Evolutionary conservation across 768 basidiomycete genomes (phyloP).

Genomic region (Trichaptum fuscoviolaceum): DNA sequence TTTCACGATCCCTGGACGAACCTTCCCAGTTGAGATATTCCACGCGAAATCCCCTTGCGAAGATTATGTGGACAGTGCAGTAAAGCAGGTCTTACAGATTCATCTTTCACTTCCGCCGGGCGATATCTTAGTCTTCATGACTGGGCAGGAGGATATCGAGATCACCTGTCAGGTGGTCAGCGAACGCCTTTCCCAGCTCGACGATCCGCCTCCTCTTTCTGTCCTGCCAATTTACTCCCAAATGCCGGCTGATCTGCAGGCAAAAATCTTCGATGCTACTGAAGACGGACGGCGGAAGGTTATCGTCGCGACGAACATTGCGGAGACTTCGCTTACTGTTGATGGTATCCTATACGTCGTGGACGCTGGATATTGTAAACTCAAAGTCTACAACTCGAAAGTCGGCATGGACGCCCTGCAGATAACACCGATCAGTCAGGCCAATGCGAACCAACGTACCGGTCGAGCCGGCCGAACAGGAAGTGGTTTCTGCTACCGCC

Average conservation of each 20-base stretch:
- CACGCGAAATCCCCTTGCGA: conserved; percentile 98
- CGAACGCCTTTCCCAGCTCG: conserved; percentile 88
- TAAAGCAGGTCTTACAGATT: conserved; percentile 97
- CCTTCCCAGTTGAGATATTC: conserved; percentile 96
- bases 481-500: conserved; percentile 91
- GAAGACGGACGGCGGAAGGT: conserved; percentile 92
- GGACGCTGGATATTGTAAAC: conserved; percentile 93
- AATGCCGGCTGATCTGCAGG: conserved; percentile 98
- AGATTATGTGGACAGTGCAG: conserved; percentile 96
- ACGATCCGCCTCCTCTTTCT: conserved; percentile 81
- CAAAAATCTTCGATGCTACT: conserved; percentile 95
- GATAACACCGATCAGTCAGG: conserved; percentile 98
- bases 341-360: conserved; percentile 98
- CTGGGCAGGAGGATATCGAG: conserved; percentile 99
- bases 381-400: conserved; percentile 98
- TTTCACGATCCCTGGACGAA: conserved; percentile 89
- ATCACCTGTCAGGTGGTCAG: conserved; percentile 91
- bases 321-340: conserved; percentile 92
- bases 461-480: conserved; percentile 97
- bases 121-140: conserved; percentile 98
- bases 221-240: conserved; percentile 99
- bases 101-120: conserved; percentile 90
- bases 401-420: conserved; percentile 99
- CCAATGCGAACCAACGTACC: conserved; percentile 93
- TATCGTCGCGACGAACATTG: conserved; percentile 98